Conservation (phyloP, 805 yeast species). For the Nakazawaea wickerhamii region DNA sequence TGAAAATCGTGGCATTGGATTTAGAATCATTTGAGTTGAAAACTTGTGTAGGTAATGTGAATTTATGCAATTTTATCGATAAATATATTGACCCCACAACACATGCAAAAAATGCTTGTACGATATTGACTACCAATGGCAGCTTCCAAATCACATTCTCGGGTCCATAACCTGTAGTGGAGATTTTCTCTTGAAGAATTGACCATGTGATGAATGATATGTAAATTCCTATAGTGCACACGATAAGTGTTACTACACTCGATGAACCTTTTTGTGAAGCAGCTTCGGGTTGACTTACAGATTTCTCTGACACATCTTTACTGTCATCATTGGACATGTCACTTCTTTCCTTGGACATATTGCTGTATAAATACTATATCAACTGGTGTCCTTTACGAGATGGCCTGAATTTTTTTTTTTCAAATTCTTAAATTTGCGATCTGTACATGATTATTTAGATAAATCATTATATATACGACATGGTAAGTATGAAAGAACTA, state of each 20-base stretch:
- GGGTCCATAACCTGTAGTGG: conserved; percentile 66
- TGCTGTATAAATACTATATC: no score
- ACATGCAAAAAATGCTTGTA: conserved; percentile 72
- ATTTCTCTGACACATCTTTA: no score
- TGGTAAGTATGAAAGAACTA: no score
- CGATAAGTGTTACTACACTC: conserved; percentile 14
- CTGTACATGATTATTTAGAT: no score
- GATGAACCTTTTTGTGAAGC: neutral
- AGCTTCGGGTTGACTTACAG: no score
- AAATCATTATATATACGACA: no score
- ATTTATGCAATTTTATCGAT: conserved; percentile 23
- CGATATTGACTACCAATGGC: conserved; percentile 70
- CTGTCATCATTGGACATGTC: no score
- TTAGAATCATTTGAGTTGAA: conserved; percentile 19
- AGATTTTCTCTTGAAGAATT: conserved; percentile 80
- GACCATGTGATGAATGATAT: conserved; percentile 90
- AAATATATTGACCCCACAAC: conserved; percentile 62
- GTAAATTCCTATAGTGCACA: conserved; percentile 64
- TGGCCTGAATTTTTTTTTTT: no score
- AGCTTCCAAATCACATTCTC: conserved; percentile 56
- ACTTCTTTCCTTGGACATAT: no score
- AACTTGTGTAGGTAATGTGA: conserved; percentile 28
- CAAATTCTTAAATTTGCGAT: no score
- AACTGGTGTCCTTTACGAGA: no score
- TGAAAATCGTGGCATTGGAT: conserved; percentile 25